Base-by-base conservation (phyloP, 2,329 filamentous ascomycete species). In the Thielaviopsis cerberus region DNA sequence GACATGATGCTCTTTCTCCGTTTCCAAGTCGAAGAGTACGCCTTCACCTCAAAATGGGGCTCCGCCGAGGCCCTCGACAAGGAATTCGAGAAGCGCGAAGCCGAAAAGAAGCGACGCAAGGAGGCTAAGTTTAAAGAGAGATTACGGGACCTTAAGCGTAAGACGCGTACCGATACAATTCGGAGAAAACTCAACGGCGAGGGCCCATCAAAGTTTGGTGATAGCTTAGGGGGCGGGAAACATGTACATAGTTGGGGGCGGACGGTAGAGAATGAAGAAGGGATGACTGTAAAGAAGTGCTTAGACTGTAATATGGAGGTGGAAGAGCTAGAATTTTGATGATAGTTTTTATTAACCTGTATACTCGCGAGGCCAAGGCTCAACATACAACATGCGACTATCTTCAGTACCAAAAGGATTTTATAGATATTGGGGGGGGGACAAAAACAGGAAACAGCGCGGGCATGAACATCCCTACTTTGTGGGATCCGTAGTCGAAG, bases 1-100 rank as follows among this genome's bases (percentile, higher is more conserved):
- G 88, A 94, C 73, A 98, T 98, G 92, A 95, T 95, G 84, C 78
- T 98, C 1, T 98, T 92, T 68, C 75, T 98, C 23, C 85, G 92
- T 0, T 94, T 82, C 61, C 92, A 98, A 67, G 87, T 98, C 1
- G 92, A 98, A 67, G 88, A 89, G 59, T 96, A 96, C 67, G 92
- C 91, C 0, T 84, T 97, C 65, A 81, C 77, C 1, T 82, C 81
- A 63, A 96, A 96, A 72, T 98, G 92, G 92, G 92, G 92, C 0
- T 88, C 85, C 0, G 71, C 86, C 0, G 89, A 92, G 66, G 86
- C 83, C 0, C 72, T 97, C 4, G 92, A 97, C 67, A 87, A 79
- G 4, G 91, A 97, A 71, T 97, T 92, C 65, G 87, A 86, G 69
- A 80, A 80, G 62, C 78, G 91, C 20, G 83, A 89, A 67, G 72